These are phyloP conservation scores for Colletotrichum kahawae DNA, from an alignment of 2,329 filamentous ascomycete species.

Conservation along the genomic window DNA sequence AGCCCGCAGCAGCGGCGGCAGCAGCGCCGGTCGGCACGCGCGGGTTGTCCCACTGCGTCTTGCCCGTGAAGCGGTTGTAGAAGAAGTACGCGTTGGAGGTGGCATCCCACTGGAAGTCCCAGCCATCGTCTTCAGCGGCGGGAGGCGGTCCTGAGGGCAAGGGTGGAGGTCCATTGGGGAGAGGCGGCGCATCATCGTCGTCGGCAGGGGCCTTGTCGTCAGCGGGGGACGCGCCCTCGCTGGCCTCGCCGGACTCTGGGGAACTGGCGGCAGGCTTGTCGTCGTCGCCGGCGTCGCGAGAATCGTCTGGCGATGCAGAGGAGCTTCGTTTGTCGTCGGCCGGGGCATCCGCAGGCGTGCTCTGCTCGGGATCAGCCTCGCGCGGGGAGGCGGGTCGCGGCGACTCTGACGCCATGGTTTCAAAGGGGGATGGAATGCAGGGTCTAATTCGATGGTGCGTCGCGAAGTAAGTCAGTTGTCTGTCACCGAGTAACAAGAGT, in stretches of 20 bases:
- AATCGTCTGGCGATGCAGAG: background rate
- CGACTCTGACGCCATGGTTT: slow-evolving; percentile 17
- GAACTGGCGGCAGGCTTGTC: slow-evolving; percentile 9
- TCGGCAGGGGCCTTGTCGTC: slow-evolving; percentile 13
- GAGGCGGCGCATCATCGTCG: slow-evolving; percentile 34
- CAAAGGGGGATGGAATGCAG: slow-evolving; percentile 15
- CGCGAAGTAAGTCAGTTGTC: slow-evolving; percentile 1
- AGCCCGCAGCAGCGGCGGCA: slow-evolving; percentile 28
- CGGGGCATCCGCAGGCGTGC: background rate
- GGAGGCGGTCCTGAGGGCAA: slow-evolving; percentile 48
- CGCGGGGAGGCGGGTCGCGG: slow-evolving; percentile 4
- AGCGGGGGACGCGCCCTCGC: slow-evolving; percentile 5
- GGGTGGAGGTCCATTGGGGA: slow-evolving; percentile 43
- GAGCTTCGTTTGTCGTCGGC: background rate
- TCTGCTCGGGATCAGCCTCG: slow-evolving; percentile 5
- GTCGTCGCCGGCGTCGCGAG: background rate
- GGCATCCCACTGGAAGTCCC: slow-evolving; percentile 81
- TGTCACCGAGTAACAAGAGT: slow-evolving; percentile 15
- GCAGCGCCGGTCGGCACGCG: slow-evolving; percentile 60
- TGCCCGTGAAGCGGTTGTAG: slow-evolving; percentile 78
- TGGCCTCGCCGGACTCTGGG: slow-evolving; percentile 20
- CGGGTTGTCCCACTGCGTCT: slow-evolving; percentile 86
- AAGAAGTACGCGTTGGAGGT: slow-evolving; percentile 77
- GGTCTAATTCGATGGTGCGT: slow-evolving; percentile 12
- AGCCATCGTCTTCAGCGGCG: slow-evolving; percentile 73